Conservation (phyloP, 139 green algal species). For the Axilococcus clingmanii region DNA sequence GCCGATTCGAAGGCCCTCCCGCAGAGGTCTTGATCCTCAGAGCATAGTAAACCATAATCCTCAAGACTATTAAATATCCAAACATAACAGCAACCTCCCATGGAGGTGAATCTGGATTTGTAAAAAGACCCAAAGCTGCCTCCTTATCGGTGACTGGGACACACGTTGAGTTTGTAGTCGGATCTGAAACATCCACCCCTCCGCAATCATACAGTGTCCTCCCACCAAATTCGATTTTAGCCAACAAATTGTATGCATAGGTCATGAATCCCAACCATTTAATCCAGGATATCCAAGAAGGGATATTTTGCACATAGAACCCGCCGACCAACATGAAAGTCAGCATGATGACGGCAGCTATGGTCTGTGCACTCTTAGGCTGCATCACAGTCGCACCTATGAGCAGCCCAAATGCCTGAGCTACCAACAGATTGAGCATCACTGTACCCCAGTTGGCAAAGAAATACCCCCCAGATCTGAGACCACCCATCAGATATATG, state of each 20-base stretch:
- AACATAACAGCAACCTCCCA: slow-evolving; percentile 20
- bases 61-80: slow-evolving; percentile 14
- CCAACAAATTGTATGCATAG: slow-evolving; percentile 25
- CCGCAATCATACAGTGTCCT: slow-evolving; percentile 13
- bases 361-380: slow-evolving; percentile 47
- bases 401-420: slow-evolving; percentile 56
- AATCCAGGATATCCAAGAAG: slow-evolving; percentile 45
- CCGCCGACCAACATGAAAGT: slow-evolving; percentile 23
- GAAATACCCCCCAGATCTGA: slow-evolving; percentile 41
- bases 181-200: neutral
- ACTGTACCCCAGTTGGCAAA: slow-evolving; percentile 46
- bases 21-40: slow-evolving; percentile 22
- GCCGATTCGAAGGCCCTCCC: neutral
- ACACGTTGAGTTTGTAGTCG: slow-evolving; percentile 8
- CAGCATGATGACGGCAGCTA: slow-evolving; percentile 63
- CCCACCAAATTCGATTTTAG: slow-evolving; percentile 20
- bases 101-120: slow-evolving; percentile 15
- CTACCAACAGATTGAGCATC: slow-evolving; percentile 44
- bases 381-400: slow-evolving; percentile 59
- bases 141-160: slow-evolving; percentile 6
- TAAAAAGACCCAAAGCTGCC: slow-evolving; percentile 6
- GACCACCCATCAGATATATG: slow-evolving; percentile 39
- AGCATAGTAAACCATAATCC: slow-evolving; percentile 17
- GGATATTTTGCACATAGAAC: slow-evolving; percentile 38
- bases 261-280: slow-evolving; percentile 48